Base-by-base conservation (phyloP, 805 yeast species). In the Lachancea nothofagi region DNA sequence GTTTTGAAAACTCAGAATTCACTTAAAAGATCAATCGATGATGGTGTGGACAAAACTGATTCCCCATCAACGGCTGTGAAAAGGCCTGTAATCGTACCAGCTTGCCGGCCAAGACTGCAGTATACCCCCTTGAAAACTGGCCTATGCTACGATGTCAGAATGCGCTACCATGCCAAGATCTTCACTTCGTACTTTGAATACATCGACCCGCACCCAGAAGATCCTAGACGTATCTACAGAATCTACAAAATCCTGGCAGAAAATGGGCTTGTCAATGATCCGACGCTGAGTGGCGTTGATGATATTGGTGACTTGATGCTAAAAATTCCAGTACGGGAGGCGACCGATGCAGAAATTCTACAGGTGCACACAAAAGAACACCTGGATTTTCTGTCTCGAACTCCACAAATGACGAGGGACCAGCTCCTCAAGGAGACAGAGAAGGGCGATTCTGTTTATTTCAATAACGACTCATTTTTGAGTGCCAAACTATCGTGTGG, bases 151-250 rank as follows among this genome's bases (percentile, higher is more conserved):
- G 99, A 93, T 61, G 97, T 88, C 15, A 72, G 97, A 47, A 93
- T 93, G 97, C 73, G 98, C 46, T 93, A 90, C 61, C 99, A 93
- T 60, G 95, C 97, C 28, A 86, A 88, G 57, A 81, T 93, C 38
- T 89, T 84, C 65, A 86, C 96, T 3, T 83, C 93, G 2, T 86
- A 90, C 50, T 84, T 77, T 53, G 96, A 90, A 61, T 90, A 90
- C 62, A 86, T 90, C 38, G 98, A 93, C 57, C 98, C 97, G 2
- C 99, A 93, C 59, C 99, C 99, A 4, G 99, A 93, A 61, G 98
- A 93, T 57, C 99, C 99, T 8, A 74, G 98, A 46, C 77, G 99
- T 50, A 89, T 90, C 26, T 93, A 89, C 64, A 74, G 97, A 41
- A 85, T 93, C 33, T 93, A 93, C 67, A 88, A 93, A 64, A 83